phyloP scores from a whole-genome alignment of 495 filamentous ascomycete species.

The Neohortaea acidophila region DNA sequence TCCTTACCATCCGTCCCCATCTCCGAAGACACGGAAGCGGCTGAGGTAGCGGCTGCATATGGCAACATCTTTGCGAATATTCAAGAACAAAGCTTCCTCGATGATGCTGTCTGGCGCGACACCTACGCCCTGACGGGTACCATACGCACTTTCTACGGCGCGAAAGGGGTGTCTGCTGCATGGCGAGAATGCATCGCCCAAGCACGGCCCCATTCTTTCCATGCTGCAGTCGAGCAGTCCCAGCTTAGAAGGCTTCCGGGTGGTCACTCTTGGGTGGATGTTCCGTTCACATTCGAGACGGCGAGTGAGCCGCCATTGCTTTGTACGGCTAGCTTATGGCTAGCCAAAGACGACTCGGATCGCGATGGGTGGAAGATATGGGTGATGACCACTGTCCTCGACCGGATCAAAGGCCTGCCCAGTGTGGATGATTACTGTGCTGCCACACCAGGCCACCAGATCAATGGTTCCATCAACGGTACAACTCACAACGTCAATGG shows the following conservation, averaged over 20 bases:
- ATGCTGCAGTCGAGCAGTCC: not conserved
- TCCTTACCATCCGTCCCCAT: too few species aligned
- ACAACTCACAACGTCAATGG: not conserved
- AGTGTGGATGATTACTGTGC: not conserved
- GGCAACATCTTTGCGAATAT: too few species aligned
- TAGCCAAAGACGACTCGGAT: not conserved
- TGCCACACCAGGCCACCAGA: not conserved
- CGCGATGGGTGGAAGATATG: slow-evolving; percentile 15
- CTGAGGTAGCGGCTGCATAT: too few species aligned
- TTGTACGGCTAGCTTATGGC: slow-evolving; percentile 5
- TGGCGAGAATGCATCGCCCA: slow-evolving; percentile 3
- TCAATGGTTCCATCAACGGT: slow-evolving; percentile 1
- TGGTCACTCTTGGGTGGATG: slow-evolving; percentile 7
- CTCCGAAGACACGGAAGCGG: too few species aligned
- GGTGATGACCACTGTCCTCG: slow-evolving; percentile 14
- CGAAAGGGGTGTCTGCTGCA: slow-evolving; percentile 1
- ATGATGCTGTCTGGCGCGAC: slow-evolving; percentile 23
- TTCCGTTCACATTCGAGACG: not conserved
- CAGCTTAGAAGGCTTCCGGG: not conserved
- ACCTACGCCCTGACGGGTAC: slow-evolving; percentile 23
- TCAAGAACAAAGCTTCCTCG: too few species aligned
- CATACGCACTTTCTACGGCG: slow-evolving; percentile 19
- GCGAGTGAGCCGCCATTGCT: slow-evolving; percentile 1
- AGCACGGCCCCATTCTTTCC: not conserved
- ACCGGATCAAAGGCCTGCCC: not conserved